Conservation (phyloP, 2,329 filamentous ascomycete species). For the Claviceps fusiformis region DNA sequence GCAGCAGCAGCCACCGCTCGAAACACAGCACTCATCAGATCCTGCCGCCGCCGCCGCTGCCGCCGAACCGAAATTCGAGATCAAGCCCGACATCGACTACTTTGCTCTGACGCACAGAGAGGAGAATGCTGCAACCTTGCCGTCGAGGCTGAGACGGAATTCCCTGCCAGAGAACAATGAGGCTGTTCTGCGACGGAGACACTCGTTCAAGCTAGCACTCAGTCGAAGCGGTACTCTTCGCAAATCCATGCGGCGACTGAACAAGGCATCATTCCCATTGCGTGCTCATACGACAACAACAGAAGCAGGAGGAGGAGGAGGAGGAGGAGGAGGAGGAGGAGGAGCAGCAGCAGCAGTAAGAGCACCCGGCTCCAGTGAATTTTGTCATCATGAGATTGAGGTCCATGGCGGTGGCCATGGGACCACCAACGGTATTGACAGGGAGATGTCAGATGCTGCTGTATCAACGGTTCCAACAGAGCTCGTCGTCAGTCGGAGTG, state of each 20-base stretch:
- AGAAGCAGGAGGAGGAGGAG: no score
- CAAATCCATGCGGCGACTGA: slow-evolving; percentile 20
- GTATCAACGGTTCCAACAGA: slow-evolving; percentile 4
- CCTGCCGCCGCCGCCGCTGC: background rate
- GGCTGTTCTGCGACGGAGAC: slow-evolving; percentile 14
- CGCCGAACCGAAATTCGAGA: slow-evolving; percentile 21
- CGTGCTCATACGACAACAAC: slow-evolving; percentile 2
- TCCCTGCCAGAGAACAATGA: slow-evolving; percentile 5
- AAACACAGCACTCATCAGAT: slow-evolving; percentile 3
- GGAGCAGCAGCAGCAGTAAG: background rate
- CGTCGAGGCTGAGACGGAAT: slow-evolving; percentile 1
- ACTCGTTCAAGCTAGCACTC: slow-evolving; percentile 17
- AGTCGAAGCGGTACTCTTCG: slow-evolving; percentile 21
- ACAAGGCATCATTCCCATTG: slow-evolving; percentile 9
- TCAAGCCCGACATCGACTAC: slow-evolving; percentile 44
- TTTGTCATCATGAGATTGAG: slow-evolving; percentile 35
- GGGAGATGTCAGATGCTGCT: slow-evolving; percentile 10
- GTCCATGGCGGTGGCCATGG: slow-evolving; percentile 36
- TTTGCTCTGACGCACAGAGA: slow-evolving; percentile 28
- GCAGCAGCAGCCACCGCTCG: background rate
- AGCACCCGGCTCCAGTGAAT: slow-evolving; percentile 8
- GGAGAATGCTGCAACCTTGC: slow-evolving; percentile 1
- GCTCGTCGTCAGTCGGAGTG: slow-evolving; percentile 12
- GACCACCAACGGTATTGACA: slow-evolving; percentile 24
- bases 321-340: no score